phyloP scores from a whole-genome alignment of 331 rosid genomes.

The Phaseolus coccineus region DNA sequence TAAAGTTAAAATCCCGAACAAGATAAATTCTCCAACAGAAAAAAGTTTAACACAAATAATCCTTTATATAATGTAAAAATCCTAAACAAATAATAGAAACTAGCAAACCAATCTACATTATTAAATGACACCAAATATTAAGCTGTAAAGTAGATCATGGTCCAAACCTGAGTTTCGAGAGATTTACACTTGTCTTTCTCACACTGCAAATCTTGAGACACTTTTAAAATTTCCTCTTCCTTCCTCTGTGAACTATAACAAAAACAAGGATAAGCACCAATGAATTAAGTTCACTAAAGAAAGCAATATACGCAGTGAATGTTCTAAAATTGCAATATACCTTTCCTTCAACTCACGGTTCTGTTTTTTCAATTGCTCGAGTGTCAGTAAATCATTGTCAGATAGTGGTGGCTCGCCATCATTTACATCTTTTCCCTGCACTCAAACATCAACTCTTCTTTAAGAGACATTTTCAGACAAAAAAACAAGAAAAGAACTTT shows the following conservation, averaged over 20 bases:
- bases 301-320: constrained; percentile 14
- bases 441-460: constrained; percentile 43
- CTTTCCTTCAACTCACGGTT: constrained; percentile 75
- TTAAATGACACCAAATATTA: not conserved
- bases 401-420: constrained; percentile 36
- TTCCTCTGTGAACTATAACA: constrained; percentile 58
- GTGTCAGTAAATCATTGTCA: constrained; percentile 40
- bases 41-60: not conserved
- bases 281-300: constrained; percentile 4
- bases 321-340: constrained; percentile 50
- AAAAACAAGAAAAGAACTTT: not conserved
- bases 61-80: not conserved
- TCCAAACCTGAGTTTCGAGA: constrained; percentile 70
- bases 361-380: constrained; percentile 69
- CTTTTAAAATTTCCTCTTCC: constrained; percentile 49
- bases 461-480: constrained; percentile 27
- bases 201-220: constrained; percentile 49
- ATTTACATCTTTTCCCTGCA: constrained; percentile 57
- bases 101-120: not conserved
- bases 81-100: not conserved
- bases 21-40: not conserved
- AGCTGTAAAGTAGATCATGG: not conserved
- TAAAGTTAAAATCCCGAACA: not conserved
- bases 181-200: constrained; percentile 68
- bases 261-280: constrained; percentile 28